Base-by-base conservation (phyloP, 2,329 filamentous ascomycete genomes). In the Phialophora verrucosa region DNA sequence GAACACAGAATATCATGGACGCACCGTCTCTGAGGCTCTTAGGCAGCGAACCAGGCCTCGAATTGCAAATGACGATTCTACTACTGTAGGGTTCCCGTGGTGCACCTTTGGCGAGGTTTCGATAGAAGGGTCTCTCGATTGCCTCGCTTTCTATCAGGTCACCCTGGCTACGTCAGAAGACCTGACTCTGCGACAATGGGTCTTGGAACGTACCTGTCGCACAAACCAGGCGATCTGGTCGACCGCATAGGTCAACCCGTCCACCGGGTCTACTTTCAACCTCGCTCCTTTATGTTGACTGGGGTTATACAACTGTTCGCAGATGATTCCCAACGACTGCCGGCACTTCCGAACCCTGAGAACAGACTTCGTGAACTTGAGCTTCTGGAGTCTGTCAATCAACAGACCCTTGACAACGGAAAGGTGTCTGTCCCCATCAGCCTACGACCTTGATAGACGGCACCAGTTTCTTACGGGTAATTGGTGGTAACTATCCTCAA, bases 391-490 rank as follows among this genome's bases (percentile, higher is more conserved):
- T 2, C 76, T 72, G 49, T 78, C 76, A 17, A 76, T 69, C 12
- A 77, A 75, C n/a, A 78, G 54, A 8, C 76, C 76, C 57, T 76
- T 74, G 4, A 76, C 75, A 4, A 78, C 76, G 2, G 71, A 71
- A 23, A 77, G 73, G 56, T 75, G 75, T 73, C 57, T 59, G 57
- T 20, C 11, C 14, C 27, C n/a, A 14, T 56, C 53, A 56, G 53
- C n/a, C n/a, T 56, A 10, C 5, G 20, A 4, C 14, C 14, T 31
- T 35, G 5, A n/a, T 6, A 31, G 12, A 20, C 25, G 17, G 53
- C 25, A 35, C 4, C 14, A 4, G 31, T 56, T 2, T n/a, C 57
- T 49, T 50, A 59, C 57, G 76, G 76, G 60, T 78, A 76, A 63
- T 75, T 73, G 10, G 75, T 75, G 20, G 73, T 67, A 3, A 77